These are phyloP conservation scores for Globisporangium paroecandrum DNA, from an alignment of 352 stramenopile genomes.

Conservation along the genomic window DNA sequence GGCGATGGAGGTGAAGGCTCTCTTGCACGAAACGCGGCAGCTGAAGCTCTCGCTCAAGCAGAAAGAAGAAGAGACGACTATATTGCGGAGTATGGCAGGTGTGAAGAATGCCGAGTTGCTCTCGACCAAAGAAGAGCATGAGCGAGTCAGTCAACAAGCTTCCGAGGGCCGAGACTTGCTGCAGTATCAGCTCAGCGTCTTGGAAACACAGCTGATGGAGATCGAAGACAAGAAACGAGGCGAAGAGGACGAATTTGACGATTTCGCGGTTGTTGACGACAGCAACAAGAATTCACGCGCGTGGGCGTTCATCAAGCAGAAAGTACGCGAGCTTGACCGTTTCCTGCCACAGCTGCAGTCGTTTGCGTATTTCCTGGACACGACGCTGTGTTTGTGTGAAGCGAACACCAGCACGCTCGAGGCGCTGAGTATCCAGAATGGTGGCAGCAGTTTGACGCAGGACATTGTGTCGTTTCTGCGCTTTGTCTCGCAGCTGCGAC, in stretches of 20 bases:
- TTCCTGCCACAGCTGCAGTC: constrained; percentile 47
- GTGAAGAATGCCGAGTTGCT: not conserved
- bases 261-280: not conserved
- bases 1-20: constrained; percentile 20
- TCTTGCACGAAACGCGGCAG: constrained; percentile 17
- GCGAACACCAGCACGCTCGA: constrained; percentile 29
- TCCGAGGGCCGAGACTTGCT: not conserved
- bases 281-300: constrained; percentile 3
- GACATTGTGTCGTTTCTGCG: constrained; percentile 23
- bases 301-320: constrained; percentile 17
- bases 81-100: not conserved
- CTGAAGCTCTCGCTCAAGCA: constrained; percentile 13
- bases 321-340: constrained; percentile 27
- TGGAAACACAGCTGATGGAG: constrained; percentile 20
- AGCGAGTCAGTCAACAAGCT: not conserved
- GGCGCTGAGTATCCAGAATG: constrained; percentile 23
- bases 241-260: constrained; percentile 11
- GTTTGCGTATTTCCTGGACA: constrained; percentile 27
- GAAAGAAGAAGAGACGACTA: constrained; percentile 6
- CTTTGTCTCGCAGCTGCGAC: constrained; percentile 21
- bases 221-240: constrained; percentile 11
- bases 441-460: constrained; percentile 8
- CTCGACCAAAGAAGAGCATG: not conserved
- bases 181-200: constrained; percentile 1
- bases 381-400: constrained; percentile 33